These are phyloP conservation scores for Verticillium longisporum DNA, from an alignment of 2,329 filamentous ascomycete species.

Conservation along the genomic window DNA sequence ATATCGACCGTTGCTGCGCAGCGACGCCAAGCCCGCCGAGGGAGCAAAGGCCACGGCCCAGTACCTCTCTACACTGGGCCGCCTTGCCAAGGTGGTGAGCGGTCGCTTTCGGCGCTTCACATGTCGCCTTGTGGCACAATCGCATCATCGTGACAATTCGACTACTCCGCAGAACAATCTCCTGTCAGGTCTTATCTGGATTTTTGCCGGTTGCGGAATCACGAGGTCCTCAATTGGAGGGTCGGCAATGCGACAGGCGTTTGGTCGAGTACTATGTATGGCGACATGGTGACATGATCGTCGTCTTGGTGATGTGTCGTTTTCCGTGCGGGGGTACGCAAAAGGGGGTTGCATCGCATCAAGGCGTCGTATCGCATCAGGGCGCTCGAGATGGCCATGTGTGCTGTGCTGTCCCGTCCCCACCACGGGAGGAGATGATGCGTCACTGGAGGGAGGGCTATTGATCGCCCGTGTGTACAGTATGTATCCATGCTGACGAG, in stretches of 20 bases:
- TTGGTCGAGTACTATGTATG: not conserved
- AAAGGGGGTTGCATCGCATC: not conserved
- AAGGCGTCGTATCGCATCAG: not conserved
- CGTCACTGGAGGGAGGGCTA: not conserved
- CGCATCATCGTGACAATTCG: not conserved
- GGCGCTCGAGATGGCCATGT: not conserved
- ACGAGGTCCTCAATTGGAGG: not conserved
- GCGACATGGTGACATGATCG: not conserved
- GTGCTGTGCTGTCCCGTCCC: not conserved
- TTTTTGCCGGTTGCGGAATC: not conserved
- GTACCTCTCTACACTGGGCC: not conserved
- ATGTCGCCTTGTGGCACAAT: not conserved
- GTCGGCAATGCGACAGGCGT: not conserved
- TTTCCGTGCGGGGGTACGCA: not conserved
- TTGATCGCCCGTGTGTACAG: not conserved
- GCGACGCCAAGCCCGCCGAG: not conserved
- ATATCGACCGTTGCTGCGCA: not conserved
- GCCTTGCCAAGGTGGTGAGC: not conserved
- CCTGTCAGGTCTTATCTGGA: not conserved
- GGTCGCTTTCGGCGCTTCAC: not conserved
- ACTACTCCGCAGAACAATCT: not conserved
- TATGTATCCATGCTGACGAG: not conserved
- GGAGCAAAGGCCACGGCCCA: not conserved
- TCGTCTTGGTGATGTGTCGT: not conserved
- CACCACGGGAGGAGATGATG: not conserved